These are phyloP conservation scores for Neonectria ditissima DNA, from an alignment of 2,329 filamentous ascomycete species.

Conservation along the genomic window DNA sequence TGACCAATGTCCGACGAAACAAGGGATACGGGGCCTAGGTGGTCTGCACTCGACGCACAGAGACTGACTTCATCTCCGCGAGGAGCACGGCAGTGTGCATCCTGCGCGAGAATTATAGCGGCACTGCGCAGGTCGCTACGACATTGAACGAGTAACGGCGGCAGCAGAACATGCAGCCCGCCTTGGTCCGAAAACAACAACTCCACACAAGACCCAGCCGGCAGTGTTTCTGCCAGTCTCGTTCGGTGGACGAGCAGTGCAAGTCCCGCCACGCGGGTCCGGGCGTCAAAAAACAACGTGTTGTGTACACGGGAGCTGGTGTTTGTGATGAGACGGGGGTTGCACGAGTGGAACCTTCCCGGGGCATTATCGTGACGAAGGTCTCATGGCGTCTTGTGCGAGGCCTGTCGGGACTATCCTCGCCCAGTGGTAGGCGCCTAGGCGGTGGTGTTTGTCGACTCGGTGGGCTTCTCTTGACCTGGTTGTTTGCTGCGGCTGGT, in stretches of 20 bases:
- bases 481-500: neutral
- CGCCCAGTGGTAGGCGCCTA: too few species aligned
- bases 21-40: too few species aligned
- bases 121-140: neutral
- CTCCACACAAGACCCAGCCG: neutral
- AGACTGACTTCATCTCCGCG: neutral
- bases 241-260: neutral
- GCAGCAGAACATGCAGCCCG: neutral
- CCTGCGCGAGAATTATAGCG: neutral
- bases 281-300: neutral
- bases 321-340: too few species aligned
- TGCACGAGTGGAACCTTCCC: too few species aligned
- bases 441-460: neutral
- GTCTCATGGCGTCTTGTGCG: neutral
- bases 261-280: neutral
- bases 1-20: too few species aligned
- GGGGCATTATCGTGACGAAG: neutral
- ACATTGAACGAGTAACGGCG: neutral
- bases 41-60: too few species aligned
- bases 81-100: neutral
- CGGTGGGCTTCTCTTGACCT: neutral
- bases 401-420: neutral
- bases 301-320: neutral
- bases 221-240: neutral
- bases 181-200: neutral